Percentiles rank a stretch among this genome's conserved stretches.
phyloP scores from a whole-genome alignment of 192 early-diverging fungal species.

The Allomyces macrogynus region DNA sequence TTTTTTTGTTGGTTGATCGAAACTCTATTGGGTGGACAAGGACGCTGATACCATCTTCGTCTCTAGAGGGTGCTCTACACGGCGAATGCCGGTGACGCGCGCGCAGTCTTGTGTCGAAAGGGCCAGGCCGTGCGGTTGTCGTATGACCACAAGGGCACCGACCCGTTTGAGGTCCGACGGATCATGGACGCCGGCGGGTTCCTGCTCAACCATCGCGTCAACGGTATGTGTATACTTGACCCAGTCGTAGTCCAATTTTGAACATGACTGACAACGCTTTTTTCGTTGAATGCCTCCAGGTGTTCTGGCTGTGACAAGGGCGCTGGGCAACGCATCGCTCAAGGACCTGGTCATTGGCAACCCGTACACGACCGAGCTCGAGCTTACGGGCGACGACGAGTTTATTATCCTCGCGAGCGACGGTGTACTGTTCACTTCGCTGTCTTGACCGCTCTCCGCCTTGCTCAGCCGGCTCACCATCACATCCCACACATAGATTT shows the following conservation, averaged over 20 bases:
- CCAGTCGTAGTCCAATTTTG: no score
- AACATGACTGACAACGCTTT: no score
- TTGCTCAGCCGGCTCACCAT: no score
- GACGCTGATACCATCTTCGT: no score
- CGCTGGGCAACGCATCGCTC: slow-evolving; percentile 85
- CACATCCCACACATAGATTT: slow-evolving; percentile 20
- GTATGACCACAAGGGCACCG: slow-evolving; percentile 97
- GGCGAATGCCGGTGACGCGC: slow-evolving; percentile 92
- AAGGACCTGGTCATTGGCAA: slow-evolving; percentile 91
- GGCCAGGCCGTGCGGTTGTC: slow-evolving; percentile 69
- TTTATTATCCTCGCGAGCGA: slow-evolving; percentile 91
- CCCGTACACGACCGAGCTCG: slow-evolving; percentile 87
- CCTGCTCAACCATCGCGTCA: slow-evolving; percentile 93
- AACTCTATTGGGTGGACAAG: no score
- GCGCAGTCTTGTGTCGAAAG: slow-evolving; percentile 73
- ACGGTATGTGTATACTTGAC: slow-evolving; percentile 30
- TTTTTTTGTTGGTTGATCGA: no score
- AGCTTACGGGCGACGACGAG: slow-evolving; percentile 45
- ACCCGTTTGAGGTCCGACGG: slow-evolving; percentile 63
- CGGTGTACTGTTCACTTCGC: slow-evolving; percentile 39
- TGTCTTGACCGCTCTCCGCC: background rate
- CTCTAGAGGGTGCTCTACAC: slow-evolving; percentile 63
- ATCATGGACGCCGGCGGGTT: slow-evolving; percentile 88
- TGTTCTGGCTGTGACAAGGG: slow-evolving; percentile 85
- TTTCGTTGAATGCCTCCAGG: slow-evolving; percentile 18